These are phyloP conservation scores for Albifimbria verrucaria DNA, from an alignment of 2,329 filamentous ascomycete genomes.

Conservation along the genomic window DNA sequence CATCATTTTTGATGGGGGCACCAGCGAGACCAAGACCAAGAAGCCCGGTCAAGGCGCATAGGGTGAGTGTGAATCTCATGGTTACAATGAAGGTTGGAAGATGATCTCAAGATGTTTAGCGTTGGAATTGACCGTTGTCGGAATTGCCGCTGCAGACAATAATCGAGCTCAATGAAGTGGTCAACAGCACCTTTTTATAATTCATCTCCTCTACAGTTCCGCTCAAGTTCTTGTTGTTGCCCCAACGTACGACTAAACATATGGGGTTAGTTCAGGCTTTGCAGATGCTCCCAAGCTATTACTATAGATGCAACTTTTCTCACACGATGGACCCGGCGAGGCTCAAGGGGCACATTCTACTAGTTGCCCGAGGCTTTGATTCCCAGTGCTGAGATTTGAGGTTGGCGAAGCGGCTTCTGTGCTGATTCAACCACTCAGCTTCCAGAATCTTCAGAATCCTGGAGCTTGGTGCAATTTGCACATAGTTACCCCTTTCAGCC, in stretches of 20 bases:
- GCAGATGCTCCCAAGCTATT: background rate
- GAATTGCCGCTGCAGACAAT: background rate
- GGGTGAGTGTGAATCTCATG: slow-evolving; percentile 9
- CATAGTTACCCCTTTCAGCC: background rate
- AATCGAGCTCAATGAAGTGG: background rate
- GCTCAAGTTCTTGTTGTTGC: background rate
- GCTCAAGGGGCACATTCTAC: background rate
- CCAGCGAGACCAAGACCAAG: slow-evolving; percentile 4
- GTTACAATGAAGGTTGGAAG: background rate
- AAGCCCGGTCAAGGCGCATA: slow-evolving; percentile 5
- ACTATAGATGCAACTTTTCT: background rate
- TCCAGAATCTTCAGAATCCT: background rate
- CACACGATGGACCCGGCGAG: background rate
- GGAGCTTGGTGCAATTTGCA: background rate
- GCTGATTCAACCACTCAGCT: background rate
- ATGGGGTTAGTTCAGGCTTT: background rate
- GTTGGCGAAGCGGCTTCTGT: background rate
- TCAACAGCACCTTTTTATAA: background rate
- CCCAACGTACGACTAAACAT: background rate
- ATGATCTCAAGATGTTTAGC: background rate
- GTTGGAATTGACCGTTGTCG: background rate
- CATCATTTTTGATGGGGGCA: slow-evolving; percentile 6
- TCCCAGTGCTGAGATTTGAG: background rate
- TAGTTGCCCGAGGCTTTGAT: background rate
- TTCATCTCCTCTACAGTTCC: background rate